Evolutionary conservation across 208 protist genomes (phyloP).

Genomic region (Lotmaria passim): DNA sequence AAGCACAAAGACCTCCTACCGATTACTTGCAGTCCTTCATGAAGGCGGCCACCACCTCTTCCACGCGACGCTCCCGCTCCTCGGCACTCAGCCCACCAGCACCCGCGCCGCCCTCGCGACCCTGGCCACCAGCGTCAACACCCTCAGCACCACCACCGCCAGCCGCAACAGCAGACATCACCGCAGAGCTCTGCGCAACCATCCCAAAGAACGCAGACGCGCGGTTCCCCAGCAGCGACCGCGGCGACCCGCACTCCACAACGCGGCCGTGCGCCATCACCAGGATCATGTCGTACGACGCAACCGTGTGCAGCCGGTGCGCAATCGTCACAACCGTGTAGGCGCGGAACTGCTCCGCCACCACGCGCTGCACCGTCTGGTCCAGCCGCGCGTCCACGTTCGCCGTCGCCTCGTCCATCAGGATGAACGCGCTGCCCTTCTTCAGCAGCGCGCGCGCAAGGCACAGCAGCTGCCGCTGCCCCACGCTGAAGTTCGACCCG

Average conservation of each 20-base stretch:
- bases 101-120: conserved; percentile 6
- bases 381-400: too few species aligned
- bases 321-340: too few species aligned
- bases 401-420: too few species aligned
- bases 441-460: conserved; percentile 67
- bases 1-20: neutral
- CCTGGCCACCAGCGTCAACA: neutral
- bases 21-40: conserved; percentile 22
- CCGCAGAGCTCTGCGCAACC: conserved; percentile 28
- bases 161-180: neutral
- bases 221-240: conserved; percentile 10
- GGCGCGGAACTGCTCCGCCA: too few species aligned
- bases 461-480: conserved; percentile 82
- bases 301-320: conserved; percentile 81
- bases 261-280: conserved; percentile 60
- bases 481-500: conserved; percentile 71
- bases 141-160: neutral
- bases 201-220: conserved; percentile 25
- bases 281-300: conserved; percentile 62
- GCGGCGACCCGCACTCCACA: conserved; percentile 31
- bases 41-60: conserved; percentile 21
- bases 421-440: too few species aligned
- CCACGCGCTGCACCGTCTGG: too few species aligned
- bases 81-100: conserved; percentile 3
- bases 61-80: conserved; percentile 12